Base-by-base conservation (phyloP, 352 stramenopile genomes). In the Pythium plurisporium region DNA sequence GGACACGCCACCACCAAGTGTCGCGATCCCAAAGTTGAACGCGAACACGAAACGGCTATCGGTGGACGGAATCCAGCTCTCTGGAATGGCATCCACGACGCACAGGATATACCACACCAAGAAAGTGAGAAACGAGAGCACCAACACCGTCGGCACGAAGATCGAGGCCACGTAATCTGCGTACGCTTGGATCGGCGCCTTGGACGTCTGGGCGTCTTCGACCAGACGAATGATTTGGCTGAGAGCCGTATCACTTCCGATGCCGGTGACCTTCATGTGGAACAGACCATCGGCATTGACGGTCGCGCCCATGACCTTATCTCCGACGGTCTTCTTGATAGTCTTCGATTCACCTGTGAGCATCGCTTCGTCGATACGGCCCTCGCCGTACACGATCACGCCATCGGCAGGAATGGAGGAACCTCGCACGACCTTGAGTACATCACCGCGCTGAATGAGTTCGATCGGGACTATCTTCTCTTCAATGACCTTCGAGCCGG, bases 221-320 rank as follows among this genome's bases (percentile, higher is more conserved):
- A 99, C 96, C 14, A 99, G 81, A n/a, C 88, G 82, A 58, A 99
- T 96, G 52, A 99, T 99, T 67, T 99, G 95, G 41, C 95, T 94
- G 30, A 99, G 56, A 14, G 96, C 86, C 12, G 95, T 98, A 59
- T 98, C 86, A 25, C 87, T 87, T 30, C 96, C 96, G 9, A 98
- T 79, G 23, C 86, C 82, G 2, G 92, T 98, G 9, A 98, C 95
- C 29, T 83, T 79, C 73, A 98, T 95, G 54, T 97, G 73, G 51
- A 98, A 91, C 17, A 95, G 70, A 0, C 89, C 91, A 22, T 97
- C 76, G 42, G 89, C 74, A 67, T 98, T 98, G 2, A 98, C 78
- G 0, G 92, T 98, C 26, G 83, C 85, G n/a, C 94, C 95, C 34
- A 96, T 81, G 15, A 98, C 80, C 2, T 73, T 74, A 65, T 96